Conservation (phyloP, 352 stramenopile genomes). For the Globisporangium barbulae region DNA sequence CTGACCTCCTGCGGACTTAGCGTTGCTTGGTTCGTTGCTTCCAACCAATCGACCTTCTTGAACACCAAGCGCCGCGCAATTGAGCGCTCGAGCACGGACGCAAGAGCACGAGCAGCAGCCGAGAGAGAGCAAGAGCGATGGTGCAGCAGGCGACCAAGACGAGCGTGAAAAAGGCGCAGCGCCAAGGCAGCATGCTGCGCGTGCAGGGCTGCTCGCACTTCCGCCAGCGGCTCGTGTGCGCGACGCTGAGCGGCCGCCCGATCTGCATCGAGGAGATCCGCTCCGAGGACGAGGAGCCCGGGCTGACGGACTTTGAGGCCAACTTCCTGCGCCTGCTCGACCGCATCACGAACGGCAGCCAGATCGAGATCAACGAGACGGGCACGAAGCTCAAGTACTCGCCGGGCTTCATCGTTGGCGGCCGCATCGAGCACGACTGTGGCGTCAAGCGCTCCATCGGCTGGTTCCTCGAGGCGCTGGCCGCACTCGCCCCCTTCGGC, state of each 20-base stretch:
- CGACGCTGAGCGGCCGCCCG: conserved; percentile 90
- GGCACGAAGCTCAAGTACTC: conserved; percentile 97
- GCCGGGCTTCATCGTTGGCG: conserved; percentile 95
- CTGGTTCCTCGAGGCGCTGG: conserved; percentile 98
- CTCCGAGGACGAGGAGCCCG: conserved; percentile 92
- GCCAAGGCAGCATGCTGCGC: conserved; percentile 43
- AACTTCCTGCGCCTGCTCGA: conserved; percentile 97
- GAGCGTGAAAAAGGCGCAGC: conserved; percentile 30
- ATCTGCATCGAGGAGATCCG: conserved; percentile 96
- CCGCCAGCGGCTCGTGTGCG: conserved; percentile 91
- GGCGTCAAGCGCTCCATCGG: conserved; percentile 88
- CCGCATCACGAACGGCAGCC: conserved; percentile 95
- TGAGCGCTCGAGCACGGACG: background rate
- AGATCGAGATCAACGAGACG: conserved; percentile 99
- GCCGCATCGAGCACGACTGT: conserved; percentile 95
- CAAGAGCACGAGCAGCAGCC: background rate
- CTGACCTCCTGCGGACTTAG: too few species aligned
- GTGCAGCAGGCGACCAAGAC: conserved; percentile 19
- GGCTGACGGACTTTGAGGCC: conserved; percentile 95
- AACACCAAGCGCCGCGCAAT: conserved; percentile 7
- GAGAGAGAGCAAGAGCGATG: background rate
- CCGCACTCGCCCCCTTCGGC: conserved; percentile 96
- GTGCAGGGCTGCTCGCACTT: conserved; percentile 91
- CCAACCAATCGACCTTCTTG: background rate
- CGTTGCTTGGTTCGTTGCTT: too few species aligned